Percentiles rank a stretch among this genome's conserved stretches.
These are phyloP conservation scores for Stenogyne calaminthoides DNA, from an alignment of 305 asterid species.

Conservation along the genomic window DNA sequence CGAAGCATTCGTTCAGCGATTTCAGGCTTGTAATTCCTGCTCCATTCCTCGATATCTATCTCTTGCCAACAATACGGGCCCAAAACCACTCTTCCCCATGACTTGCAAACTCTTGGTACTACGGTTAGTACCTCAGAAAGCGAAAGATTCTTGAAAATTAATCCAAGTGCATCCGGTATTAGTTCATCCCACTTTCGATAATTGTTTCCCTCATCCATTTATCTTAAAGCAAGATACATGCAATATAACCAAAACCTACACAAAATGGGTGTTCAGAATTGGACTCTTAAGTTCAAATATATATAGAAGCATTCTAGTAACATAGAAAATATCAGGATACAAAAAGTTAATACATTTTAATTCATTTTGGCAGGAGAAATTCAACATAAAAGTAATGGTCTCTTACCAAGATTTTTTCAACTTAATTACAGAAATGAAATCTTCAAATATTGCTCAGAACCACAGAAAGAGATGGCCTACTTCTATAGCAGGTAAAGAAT, in stretches of 20 bases:
- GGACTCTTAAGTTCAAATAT: background rate
- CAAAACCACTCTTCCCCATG: constrained; percentile 67
- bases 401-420: background rate
- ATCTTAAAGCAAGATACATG: background rate
- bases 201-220: constrained; percentile 55
- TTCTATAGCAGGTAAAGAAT: constrained; percentile 17
- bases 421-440: constrained; percentile 2
- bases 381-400: background rate
- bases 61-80: constrained; percentile 92
- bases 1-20: constrained; percentile 64
- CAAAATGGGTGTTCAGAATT: background rate
- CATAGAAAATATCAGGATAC: background rate
- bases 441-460: constrained; percentile 11
- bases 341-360: background rate
- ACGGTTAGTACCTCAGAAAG: constrained; percentile 66
- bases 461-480: background rate
- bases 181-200: constrained; percentile 67
- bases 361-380: constrained; percentile 4
- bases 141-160: constrained; percentile 70
- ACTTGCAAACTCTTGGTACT: constrained; percentile 79
- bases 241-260: background rate
- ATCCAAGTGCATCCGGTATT: constrained; percentile 79
- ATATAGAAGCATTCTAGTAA: background rate
- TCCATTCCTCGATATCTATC: constrained; percentile 89
- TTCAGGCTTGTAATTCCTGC: constrained; percentile 49